Evolutionary conservation across 2,329 filamentous ascomycete species (phyloP).

Genomic region (Pseudocercospora vitis): DNA sequence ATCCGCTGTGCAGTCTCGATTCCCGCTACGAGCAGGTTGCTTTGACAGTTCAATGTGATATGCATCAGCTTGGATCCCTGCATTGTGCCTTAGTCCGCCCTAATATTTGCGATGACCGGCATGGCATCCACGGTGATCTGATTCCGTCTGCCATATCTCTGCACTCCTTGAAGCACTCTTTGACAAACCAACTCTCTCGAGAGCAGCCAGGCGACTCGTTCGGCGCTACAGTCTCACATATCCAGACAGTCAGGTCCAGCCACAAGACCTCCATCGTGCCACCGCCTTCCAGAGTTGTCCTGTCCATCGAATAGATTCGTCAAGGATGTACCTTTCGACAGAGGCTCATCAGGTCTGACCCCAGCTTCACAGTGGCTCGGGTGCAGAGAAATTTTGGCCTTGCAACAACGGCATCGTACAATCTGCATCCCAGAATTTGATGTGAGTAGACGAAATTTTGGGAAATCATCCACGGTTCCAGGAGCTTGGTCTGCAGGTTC

Average conservation of each 20-base stretch:
- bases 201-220: constrained; percentile 1
- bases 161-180: background rate
- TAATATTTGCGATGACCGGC: constrained; percentile 3
- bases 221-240: background rate
- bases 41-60: background rate
- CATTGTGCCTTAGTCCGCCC: background rate
- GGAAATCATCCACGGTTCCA: no score
- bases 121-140: constrained; percentile 4
- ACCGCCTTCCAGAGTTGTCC: background rate
- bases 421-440: no score
- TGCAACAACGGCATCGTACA: no score
- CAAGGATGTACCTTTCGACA: constrained; percentile 8
- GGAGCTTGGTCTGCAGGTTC: background rate
- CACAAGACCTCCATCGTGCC: constrained; percentile 4
- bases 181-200: background rate
- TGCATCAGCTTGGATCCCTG: background rate
- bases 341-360: background rate
- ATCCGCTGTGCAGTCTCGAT: constrained; percentile 10
- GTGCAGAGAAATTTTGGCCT: no score
- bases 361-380: no score
- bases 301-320: background rate
- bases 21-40: background rate
- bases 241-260: background rate
- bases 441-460: background rate
- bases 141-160: background rate